phyloP scores from a whole-genome alignment of 1,139 yeast species.

The Tardiomyces blankii region DNA sequence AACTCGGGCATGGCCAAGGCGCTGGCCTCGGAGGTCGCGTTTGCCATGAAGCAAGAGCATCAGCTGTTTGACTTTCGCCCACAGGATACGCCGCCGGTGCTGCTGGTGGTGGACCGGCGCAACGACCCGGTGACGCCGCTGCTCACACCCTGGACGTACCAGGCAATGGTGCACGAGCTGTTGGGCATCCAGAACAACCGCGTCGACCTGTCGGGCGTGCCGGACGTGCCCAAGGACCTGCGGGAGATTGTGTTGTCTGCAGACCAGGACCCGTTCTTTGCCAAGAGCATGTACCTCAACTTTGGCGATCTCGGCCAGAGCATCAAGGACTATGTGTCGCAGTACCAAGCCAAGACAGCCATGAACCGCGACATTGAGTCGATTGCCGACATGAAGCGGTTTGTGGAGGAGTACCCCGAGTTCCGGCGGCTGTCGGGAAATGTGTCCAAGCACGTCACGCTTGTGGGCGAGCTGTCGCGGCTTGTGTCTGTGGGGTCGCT shows the following conservation, averaged over 20 bases:
- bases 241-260: slow-evolving; percentile 52
- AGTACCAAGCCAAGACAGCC: slow-evolving; percentile 72
- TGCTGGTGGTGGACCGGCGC: slow-evolving; percentile 72
- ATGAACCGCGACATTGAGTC: slow-evolving; percentile 60
- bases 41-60: slow-evolving; percentile 26
- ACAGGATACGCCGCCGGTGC: slow-evolving; percentile 59
- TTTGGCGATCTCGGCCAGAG: slow-evolving; percentile 92
- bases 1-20: slow-evolving; percentile 52
- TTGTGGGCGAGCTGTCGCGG: slow-evolving; percentile 72
- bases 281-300: slow-evolving; percentile 73
- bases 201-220: slow-evolving; percentile 46
- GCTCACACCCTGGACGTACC: slow-evolving; percentile 93
- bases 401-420: slow-evolving; percentile 89
- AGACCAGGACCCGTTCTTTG: slow-evolving; percentile 65
- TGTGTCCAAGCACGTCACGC: slow-evolving; percentile 86
- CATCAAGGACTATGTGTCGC: slow-evolving; percentile 75
- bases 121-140: slow-evolving; percentile 91
- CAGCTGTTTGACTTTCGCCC: slow-evolving; percentile 58
- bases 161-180: slow-evolving; percentile 92
- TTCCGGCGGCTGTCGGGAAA: slow-evolving; percentile 78
- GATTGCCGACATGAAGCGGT: slow-evolving; percentile 78
- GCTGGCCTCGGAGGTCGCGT: slow-evolving; percentile 53
- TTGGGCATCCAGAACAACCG: slow-evolving; percentile 74
- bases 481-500: slow-evolving; percentile 50
- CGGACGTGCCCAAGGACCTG: slow-evolving; percentile 37